Percentiles rank a stretch among this genome's conserved stretches.
phyloP scores from a whole-genome alignment of 106 monocot species.

The Platanthera zijinensis region DNA sequence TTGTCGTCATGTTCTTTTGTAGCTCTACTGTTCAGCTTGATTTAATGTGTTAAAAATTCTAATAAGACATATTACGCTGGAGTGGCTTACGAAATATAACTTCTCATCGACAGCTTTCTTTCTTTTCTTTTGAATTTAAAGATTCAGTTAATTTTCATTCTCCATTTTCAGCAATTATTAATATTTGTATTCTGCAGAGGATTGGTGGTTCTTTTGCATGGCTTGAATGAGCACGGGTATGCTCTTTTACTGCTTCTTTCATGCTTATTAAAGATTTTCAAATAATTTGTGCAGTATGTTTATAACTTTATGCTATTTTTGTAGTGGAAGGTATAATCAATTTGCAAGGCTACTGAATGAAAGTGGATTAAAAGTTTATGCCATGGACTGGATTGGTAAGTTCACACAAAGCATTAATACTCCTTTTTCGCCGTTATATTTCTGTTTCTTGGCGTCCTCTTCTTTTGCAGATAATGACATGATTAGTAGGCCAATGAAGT shows the following conservation, averaged over 20 bases:
- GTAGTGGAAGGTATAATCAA: constrained; percentile 78
- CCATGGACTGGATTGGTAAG: constrained; percentile 96
- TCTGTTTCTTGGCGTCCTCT: neutral
- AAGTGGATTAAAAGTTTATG: constrained; percentile 78
- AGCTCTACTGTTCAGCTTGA: too few relatives aligned
- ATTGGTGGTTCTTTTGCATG: constrained; percentile 72
- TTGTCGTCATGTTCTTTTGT: too few relatives aligned
- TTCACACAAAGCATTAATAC: neutral
- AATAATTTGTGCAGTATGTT: neutral
- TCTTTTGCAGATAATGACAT: neutral
- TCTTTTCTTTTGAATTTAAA: neutral
- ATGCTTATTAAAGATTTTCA: neutral
- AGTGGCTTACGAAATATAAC: too few relatives aligned
- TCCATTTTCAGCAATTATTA: neutral
- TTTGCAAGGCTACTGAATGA: constrained; percentile 70
- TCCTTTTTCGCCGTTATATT: neutral
- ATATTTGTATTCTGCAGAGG: constrained; percentile 35
- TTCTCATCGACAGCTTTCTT: too few relatives aligned
- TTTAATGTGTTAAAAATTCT: too few relatives aligned
- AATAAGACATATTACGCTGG: too few relatives aligned
- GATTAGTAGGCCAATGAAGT: too few relatives aligned
- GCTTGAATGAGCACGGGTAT: constrained; percentile 91
- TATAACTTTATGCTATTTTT: constrained; percentile 8
- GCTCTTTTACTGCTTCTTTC: neutral
- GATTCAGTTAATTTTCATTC: neutral